phyloP scores from a whole-genome alignment of 2,329 filamentous ascomycete species.

The Fusarium tanahbumbuense region DNA sequence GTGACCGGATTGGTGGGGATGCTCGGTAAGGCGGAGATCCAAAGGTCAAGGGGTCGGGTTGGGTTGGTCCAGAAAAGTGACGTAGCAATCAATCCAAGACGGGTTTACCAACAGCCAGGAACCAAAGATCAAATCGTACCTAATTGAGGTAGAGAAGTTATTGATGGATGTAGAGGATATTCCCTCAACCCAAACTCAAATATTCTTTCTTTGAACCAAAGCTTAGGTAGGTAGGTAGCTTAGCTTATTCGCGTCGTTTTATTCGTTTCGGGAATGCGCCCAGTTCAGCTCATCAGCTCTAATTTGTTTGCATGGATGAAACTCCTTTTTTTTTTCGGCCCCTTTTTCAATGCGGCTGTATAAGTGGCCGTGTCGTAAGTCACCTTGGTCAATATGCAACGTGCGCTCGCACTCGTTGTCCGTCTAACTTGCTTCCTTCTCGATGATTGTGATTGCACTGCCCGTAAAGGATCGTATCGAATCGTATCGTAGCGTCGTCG shows the following conservation, averaged over 20 bases:
- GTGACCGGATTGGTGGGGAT: conserved; percentile 28
- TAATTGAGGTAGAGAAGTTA: not conserved
- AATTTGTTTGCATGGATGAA: conserved; percentile 20
- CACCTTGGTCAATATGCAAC: conserved; percentile 7
- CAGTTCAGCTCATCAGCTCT: conserved; percentile 20
- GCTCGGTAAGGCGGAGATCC: conserved; percentile 21
- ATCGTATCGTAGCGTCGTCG: not conserved
- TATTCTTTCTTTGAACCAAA: not conserved
- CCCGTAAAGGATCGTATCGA: not conserved
- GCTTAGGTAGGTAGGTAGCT: not conserved
- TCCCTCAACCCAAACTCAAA: not conserved
- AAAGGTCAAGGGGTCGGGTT: not conserved
- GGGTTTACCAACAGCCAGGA: not conserved
- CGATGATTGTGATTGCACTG: not conserved
- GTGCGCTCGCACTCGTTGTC: not conserved
- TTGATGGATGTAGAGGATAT: not conserved
- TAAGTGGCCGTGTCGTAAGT: conserved; percentile 16
- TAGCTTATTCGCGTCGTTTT: conserved; percentile 6
- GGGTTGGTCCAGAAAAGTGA: conserved; percentile 29
- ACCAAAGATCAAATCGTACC: not conserved
- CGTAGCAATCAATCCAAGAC: conserved; percentile 19
- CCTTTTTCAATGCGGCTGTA: conserved; percentile 5
- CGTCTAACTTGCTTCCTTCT: not conserved
- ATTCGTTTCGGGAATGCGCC: conserved; percentile 7
- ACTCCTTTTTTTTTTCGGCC: conserved; percentile 17